Percentiles rank a stretch among this genome's conserved stretches.
Evolutionary conservation across 139 green algal genomes (phyloP).

Genomic region (Volvox reticuliferus): DNA sequence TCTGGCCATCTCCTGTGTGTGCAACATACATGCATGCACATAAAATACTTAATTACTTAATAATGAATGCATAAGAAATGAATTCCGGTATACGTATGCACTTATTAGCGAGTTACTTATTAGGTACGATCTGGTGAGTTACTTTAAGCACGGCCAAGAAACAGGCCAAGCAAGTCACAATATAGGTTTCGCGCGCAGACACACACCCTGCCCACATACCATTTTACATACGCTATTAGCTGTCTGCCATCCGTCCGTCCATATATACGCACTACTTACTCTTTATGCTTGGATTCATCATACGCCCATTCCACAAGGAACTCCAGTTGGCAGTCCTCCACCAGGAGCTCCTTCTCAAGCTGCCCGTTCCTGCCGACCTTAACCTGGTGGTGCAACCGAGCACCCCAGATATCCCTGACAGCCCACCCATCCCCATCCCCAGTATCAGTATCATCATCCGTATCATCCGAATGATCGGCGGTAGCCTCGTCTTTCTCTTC

Average conservation of each 20-base stretch:
- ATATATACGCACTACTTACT: neutral
- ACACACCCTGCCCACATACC: too few species aligned
- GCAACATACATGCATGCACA: too few species aligned
- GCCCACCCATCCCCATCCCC: neutral
- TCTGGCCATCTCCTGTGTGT: neutral
- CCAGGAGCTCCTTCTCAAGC: conserved; percentile 10
- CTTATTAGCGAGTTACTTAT: too few species aligned
- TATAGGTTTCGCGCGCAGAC: too few species aligned
- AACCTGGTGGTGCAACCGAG: neutral
- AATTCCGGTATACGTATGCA: too few species aligned
- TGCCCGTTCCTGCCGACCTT: neutral
- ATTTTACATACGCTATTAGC: too few species aligned
- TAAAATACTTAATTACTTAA: too few species aligned
- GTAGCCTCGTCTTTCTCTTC: neutral
- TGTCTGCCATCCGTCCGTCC: neutral
- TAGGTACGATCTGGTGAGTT: too few species aligned
- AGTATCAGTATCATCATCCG: neutral
- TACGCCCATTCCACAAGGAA: conserved; percentile 21
- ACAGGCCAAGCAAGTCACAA: too few species aligned
- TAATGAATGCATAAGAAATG: too few species aligned
- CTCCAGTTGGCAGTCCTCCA: conserved; percentile 7
- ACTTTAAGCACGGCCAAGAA: too few species aligned
- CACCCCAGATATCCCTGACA: neutral
- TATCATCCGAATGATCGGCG: neutral
- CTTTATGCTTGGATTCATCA: neutral